Evolutionary conservation across 164 flowering plant genomes (phyloP), one percentile per base, ranked within the genome.

Genomic region (Piper betle): DNA sequence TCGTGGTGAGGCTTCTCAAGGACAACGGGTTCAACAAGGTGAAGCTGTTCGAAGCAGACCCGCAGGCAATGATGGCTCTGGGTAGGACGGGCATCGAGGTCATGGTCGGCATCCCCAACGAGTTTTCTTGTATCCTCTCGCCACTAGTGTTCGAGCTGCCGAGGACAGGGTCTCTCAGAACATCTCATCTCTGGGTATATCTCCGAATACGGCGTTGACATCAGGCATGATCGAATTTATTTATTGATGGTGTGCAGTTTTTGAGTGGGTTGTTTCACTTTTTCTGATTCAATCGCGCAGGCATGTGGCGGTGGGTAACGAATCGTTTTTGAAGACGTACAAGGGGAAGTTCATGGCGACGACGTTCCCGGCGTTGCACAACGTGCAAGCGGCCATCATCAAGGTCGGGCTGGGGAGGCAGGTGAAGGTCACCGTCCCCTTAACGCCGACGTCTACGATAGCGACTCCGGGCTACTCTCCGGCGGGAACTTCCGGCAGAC

Each of bases 31-130:
- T 94, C 63, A 64, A 78, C 25, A 91, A 91, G 66, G 97, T 91
- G 70, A 91, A 91, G 79, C 92, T 94, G 12, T 94, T 94, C 58
- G 99, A 94, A 72, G 91, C 97, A 0, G 89, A 90, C 16, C 80
- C 81, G n/a, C 67, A 54, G 7, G 83, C 85, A 0, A 62, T 93
- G n/a, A 60, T 57, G 56, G 95, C 97, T 53, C 80, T 93, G 3
- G 93, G 87, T 6, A 79, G 71, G 53, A 81, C 94, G 3, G 96
- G 96, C 9, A 82, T 90, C 8, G 72, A 90, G 53, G 97, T 88
- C 39, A 86, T 90, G 97, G 66, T 93, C 17, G 99, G 99, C 0
- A 86, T 93, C 5, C 99, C 97, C 2, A 90, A 93, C 69, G 88
- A 90, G 6, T 65, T 85, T n/a, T n/a, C 63, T 67, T 93, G 55